Evolutionary conservation across 495 filamentous ascomycete genomes (phyloP), one percentile per base, ranked within the genome.

Genomic region (Xylaria longipes): DNA sequence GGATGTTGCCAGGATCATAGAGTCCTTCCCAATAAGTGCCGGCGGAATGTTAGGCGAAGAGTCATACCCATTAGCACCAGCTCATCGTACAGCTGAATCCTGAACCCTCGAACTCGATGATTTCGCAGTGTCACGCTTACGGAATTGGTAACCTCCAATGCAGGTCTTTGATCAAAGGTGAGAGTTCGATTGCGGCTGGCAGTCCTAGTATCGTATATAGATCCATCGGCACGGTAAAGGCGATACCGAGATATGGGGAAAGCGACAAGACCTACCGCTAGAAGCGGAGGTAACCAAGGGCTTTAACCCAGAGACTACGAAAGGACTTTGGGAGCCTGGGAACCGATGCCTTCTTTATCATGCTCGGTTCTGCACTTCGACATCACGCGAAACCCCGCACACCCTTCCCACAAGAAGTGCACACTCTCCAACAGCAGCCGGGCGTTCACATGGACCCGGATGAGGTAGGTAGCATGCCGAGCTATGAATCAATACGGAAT

Each of bases 361-460:
- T 70, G 22, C 31, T 54, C 27, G 43, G 15, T 62, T 62, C 17
- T 70, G 68, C 68, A 62, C 39, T 50, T 70, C 37, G 22, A 50
- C 15, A 70, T 43, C 29, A 61, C 27, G 68, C 57, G 33, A 70
- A 11, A 15, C 68, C 57, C 43, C 57, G 46, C 48, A 66, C 11
- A 0, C 31, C 6, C 41, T 48, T 22, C 31, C 14, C 27, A 12
- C 1, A 5, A 61, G 50, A 69, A 60, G 50, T 46, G 67, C 67
- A 45, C 8, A 22, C 54, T 48, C 27, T 45, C 56, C 56, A 45
- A 37, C 29, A 27, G 17, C 27, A 50, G 20, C 12, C 33, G 68
- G 68, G 56, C 68, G 68, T 62, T 20, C 9, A 37, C 31, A 62
- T 69, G 68, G 25, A 62, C 14, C 39, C 22, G 17, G 17, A 54